These are phyloP conservation scores for Gossypium gossypioides DNA, from an alignment of 441 rosid genomes.

Conservation along the genomic window DNA sequence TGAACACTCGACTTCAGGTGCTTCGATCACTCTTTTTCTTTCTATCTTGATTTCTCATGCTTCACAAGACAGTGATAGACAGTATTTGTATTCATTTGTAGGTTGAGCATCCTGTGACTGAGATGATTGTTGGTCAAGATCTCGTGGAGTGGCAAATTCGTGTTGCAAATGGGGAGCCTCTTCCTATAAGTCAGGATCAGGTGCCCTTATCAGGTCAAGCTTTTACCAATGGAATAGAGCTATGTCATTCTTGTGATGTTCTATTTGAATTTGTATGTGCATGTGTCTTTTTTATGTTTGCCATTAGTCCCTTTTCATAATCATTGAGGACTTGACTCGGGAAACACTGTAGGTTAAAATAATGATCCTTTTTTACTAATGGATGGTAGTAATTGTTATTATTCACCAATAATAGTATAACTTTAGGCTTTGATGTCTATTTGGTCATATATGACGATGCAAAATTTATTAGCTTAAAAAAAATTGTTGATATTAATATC, in stretches of 20 bases:
- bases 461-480: background rate
- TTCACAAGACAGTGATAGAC: constrained; percentile 12
- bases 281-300: background rate
- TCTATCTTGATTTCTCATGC: constrained; percentile 9
- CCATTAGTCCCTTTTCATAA: background rate
- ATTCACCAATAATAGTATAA: background rate
- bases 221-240: background rate
- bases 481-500: background rate
- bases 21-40: constrained; percentile 15
- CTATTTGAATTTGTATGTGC: background rate
- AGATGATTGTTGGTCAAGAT: constrained; percentile 95
- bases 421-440: background rate
- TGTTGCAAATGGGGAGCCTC: constrained; percentile 82
- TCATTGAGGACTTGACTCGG: background rate
- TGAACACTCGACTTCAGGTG: constrained; percentile 97
- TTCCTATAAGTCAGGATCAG: constrained; percentile 69
- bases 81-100: constrained; percentile 24
- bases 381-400: background rate
- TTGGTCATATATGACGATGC: background rate
- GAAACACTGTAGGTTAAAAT: background rate
- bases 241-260: background rate
- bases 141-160: constrained; percentile 92
- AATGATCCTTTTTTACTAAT: background rate
- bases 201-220: constrained; percentile 68
- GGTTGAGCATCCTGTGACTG: constrained; percentile 99